Percentiles rank a stretch among this genome's conserved stretches.
phyloP scores from a whole-genome alignment of 352 stramenopile genomes.

The Albugo candida region DNA sequence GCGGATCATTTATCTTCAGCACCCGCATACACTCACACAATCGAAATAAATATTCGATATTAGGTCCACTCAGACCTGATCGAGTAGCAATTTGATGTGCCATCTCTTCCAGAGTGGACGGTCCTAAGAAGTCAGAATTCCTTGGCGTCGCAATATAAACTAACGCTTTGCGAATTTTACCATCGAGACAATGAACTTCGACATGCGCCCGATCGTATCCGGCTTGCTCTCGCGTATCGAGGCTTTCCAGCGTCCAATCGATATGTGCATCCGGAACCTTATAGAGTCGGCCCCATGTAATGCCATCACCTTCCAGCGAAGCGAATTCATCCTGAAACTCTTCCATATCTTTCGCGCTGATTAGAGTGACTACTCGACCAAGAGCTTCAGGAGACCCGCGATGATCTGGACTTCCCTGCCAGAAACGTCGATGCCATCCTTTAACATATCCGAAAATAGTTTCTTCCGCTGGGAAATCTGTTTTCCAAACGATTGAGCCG shows the following conservation, averaged over 20 bases:
- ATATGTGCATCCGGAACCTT: constrained; percentile 65
- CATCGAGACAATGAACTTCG: constrained; percentile 57
- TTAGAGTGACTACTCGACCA: constrained; percentile 74
- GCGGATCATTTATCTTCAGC: constrained; percentile 49
- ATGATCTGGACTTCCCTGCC: constrained; percentile 77
- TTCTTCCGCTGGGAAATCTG: constrained; percentile 38
- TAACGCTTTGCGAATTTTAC: constrained; percentile 33
- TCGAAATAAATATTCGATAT: constrained; percentile 72
- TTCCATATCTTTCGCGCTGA: constrained; percentile 56
- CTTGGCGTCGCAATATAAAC: constrained; percentile 72
- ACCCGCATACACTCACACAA: constrained; percentile 64
- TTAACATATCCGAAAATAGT: constrained; percentile 53
- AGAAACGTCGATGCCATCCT: constrained; percentile 77
- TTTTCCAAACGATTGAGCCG: constrained; percentile 66
- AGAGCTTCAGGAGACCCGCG: constrained; percentile 51
- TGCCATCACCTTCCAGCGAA: constrained; percentile 32
- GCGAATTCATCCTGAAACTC: constrained; percentile 51
- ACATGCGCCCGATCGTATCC: constrained; percentile 66
- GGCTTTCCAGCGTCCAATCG: constrained; percentile 39
- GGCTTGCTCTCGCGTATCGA: constrained; percentile 72
- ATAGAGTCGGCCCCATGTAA: constrained; percentile 74
- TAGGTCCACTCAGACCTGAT: constrained; percentile 50
- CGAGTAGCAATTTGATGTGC: constrained; percentile 57
- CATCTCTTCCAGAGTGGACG: constrained; percentile 47
- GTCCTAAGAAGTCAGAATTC: constrained; percentile 73